These are phyloP conservation scores for Sordariomycetes sp. DNA, from an alignment of 2,329 filamentous ascomycete genomes.

Conservation along the genomic window DNA sequence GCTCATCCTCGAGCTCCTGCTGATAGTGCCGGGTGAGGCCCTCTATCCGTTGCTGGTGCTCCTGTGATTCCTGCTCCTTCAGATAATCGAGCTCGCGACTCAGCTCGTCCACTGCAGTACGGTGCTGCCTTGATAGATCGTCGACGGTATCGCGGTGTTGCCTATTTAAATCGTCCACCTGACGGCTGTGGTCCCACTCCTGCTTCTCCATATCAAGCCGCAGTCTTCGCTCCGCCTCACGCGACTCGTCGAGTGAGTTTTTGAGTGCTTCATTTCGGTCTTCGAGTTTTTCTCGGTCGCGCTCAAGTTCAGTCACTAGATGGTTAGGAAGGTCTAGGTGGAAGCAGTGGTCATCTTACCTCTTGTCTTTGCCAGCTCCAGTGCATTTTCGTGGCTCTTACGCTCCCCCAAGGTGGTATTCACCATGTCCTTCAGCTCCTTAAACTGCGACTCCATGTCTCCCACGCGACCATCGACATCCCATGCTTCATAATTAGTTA, in stretches of 20 bases:
- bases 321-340: not conserved
- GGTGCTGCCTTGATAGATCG: conserved; percentile 24
- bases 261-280: conserved; percentile 43
- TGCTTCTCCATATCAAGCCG: conserved; percentile 25
- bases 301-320: conserved; percentile 39
- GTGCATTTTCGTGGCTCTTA: conserved; percentile 61
- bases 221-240: conserved; percentile 23
- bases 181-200: conserved; percentile 27
- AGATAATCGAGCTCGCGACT: conserved; percentile 34
- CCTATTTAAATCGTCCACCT: conserved; percentile 43
- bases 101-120: conserved; percentile 21
- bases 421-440: conserved; percentile 63
- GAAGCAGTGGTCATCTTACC: conserved; percentile 38
- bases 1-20: conserved; percentile 57
- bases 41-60: conserved; percentile 60
- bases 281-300: conserved; percentile 34
- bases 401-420: conserved; percentile 59
- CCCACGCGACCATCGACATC: conserved; percentile 72
- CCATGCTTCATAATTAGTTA: conserved; percentile 56
- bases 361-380: conserved; percentile 65
- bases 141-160: conserved; percentile 23
- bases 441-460: conserved; percentile 67
- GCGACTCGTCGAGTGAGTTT: conserved; percentile 47
- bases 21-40: conserved; percentile 54
- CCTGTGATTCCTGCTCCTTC: conserved; percentile 37